These are phyloP conservation scores for Fraxinus pennsylvanica DNA, from an alignment of 257 asterid species.

Conservation along the genomic window DNA sequence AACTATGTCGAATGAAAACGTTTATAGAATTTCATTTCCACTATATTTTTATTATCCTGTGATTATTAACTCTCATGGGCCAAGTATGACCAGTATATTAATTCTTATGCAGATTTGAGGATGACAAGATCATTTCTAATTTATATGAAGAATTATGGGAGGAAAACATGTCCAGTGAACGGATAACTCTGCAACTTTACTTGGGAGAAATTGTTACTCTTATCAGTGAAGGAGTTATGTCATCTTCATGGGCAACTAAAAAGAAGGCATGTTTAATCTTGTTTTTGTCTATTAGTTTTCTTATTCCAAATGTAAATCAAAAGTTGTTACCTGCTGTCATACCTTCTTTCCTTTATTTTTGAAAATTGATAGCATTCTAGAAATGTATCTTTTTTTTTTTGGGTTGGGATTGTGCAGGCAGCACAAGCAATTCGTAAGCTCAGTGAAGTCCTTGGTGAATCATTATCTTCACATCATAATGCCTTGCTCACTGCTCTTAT, in stretches of 20 bases:
- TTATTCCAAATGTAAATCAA: background rate
- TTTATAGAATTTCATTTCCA: conserved; percentile 11
- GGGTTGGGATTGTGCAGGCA: conserved; percentile 58
- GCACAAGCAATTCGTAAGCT: conserved; percentile 80
- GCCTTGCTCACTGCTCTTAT: conserved; percentile 69
- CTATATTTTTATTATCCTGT: conserved; percentile 23
- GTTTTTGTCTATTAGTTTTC: conserved; percentile 15
- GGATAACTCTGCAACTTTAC: conserved; percentile 80
- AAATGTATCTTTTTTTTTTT: background rate
- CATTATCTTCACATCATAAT: conserved; percentile 71
- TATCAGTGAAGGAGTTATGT: conserved; percentile 65
- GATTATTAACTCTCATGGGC: conserved; percentile 12
- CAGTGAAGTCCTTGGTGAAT: conserved; percentile 83
- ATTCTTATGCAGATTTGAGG: conserved; percentile 74
- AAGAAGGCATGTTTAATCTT: conserved; percentile 57
- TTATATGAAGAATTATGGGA: conserved; percentile 94
- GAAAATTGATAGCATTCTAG: conserved; percentile 16
- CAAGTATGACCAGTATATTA: conserved; percentile 8
- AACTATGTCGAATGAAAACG: background rate
- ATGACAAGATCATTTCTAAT: conserved; percentile 78
- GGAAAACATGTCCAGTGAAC: conserved; percentile 93
- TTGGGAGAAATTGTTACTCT: conserved; percentile 83
- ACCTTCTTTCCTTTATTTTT: conserved; percentile 11
- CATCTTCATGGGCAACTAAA: conserved; percentile 96
- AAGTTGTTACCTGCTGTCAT: conserved; percentile 1